These are phyloP conservation scores for Blastobotrys muscicola DNA, from an alignment of 805 yeast genomes.

Conservation along the genomic window DNA sequence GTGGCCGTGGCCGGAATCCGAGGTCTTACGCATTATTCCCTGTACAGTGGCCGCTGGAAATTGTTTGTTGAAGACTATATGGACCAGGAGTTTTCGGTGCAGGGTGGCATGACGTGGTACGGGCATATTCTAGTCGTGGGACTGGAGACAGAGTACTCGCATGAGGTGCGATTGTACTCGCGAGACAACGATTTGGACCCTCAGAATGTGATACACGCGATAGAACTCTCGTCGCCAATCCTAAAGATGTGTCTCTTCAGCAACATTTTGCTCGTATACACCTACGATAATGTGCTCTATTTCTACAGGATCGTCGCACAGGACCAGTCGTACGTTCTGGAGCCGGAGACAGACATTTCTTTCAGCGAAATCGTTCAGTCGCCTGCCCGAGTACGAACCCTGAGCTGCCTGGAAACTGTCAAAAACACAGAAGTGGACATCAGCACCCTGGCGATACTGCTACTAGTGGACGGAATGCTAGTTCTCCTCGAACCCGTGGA, in stretches of 20 bases:
- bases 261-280: constrained; percentile 28
- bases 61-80: constrained; percentile 29
- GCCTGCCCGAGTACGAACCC: constrained; percentile 30
- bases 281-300: constrained; percentile 23
- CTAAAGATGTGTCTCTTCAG: constrained; percentile 23
- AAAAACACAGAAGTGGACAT: not conserved
- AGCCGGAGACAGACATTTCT: constrained; percentile 26
- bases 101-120: constrained; percentile 33
- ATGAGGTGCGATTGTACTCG: constrained; percentile 29
- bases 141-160: constrained; percentile 21
- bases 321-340: constrained; percentile 16
- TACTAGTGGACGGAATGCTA: constrained; percentile 32
- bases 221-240: constrained; percentile 24
- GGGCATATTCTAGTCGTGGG: constrained; percentile 29
- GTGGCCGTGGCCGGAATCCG: constrained; percentile 42
- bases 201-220: constrained; percentile 23
- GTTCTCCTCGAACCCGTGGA: constrained; percentile 16
- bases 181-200: constrained; percentile 28
- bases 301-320: constrained; percentile 19
- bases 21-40: constrained; percentile 37
- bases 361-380: constrained; percentile 29
- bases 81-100: constrained; percentile 28
- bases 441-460: constrained; percentile 13
- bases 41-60: constrained; percentile 39
- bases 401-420: constrained; percentile 17